phyloP scores from a whole-genome alignment of 257 asterid species.

The Mentha longifolia region DNA sequence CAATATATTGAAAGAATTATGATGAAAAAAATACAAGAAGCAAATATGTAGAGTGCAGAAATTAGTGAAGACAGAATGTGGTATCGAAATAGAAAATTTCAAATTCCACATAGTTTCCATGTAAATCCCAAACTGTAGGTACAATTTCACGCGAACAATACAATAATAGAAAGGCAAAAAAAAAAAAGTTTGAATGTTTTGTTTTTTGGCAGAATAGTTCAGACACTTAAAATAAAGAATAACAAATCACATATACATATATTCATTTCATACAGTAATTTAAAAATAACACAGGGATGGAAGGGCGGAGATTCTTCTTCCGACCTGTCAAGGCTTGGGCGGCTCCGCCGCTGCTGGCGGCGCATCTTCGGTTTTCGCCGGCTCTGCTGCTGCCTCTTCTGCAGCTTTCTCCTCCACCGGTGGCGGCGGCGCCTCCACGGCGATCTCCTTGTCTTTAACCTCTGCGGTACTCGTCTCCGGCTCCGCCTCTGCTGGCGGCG shows the following conservation, averaged over 20 bases:
- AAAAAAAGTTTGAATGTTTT: slow-evolving; percentile 8
- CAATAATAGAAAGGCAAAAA: slow-evolving; percentile 26
- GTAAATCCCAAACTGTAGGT: slow-evolving; percentile 37
- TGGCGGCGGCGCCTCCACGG: slow-evolving; percentile 42
- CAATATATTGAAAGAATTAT: too few species aligned
- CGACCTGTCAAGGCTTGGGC: slow-evolving; percentile 46
- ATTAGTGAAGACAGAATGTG: neutral
- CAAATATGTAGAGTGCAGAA: neutral
- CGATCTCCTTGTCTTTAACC: slow-evolving; percentile 63
- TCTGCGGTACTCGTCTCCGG: slow-evolving; percentile 31
- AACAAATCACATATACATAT: slow-evolving; percentile 40
- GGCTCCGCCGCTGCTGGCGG: slow-evolving; percentile 47
- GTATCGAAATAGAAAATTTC: neutral
- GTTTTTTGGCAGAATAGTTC: neutral
- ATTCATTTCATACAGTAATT: slow-evolving; percentile 14
- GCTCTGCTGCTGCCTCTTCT: slow-evolving; percentile 38
- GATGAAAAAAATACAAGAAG: neutral
- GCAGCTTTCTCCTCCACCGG: slow-evolving; percentile 18
- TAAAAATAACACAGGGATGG: slow-evolving; percentile 13
- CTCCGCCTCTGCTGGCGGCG: neutral
- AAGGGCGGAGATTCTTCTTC: neutral
- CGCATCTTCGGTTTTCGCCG: slow-evolving; percentile 46
- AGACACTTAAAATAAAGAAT: slow-evolving; percentile 37
- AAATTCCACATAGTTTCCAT: slow-evolving; percentile 9
- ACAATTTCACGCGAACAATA: slow-evolving; percentile 38